These are phyloP conservation scores for Ophiostoma angusticollis DNA, from an alignment of 2,329 filamentous ascomycete genomes.

Conservation along the genomic window DNA sequence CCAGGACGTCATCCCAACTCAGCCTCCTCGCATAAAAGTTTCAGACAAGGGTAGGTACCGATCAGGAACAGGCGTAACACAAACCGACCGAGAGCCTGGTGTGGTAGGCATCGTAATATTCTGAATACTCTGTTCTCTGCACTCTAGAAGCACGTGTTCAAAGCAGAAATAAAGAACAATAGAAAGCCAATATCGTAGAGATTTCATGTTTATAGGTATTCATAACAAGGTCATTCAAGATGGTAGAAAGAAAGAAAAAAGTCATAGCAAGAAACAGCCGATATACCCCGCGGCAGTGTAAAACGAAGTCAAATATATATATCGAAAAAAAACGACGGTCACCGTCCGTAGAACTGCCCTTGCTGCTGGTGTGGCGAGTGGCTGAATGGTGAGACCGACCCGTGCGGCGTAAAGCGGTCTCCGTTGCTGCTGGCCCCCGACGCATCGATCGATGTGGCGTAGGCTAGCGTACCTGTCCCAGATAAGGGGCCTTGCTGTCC, in stretches of 20 bases:
- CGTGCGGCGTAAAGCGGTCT: slow-evolving; percentile 26
- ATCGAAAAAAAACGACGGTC: background rate
- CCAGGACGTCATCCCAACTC: slow-evolving; percentile 5
- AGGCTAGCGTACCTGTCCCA: slow-evolving; percentile 19
- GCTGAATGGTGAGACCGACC: slow-evolving; percentile 30
- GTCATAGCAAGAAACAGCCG: background rate
- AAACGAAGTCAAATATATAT: slow-evolving; percentile 5
- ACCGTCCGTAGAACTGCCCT: slow-evolving; percentile 14
- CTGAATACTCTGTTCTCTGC: too few species aligned
- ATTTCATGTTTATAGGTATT: too few species aligned
- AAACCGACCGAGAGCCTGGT: too few species aligned
- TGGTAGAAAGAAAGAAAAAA: too few species aligned
- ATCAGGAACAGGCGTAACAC: too few species aligned
- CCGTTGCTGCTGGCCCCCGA: slow-evolving; percentile 18
- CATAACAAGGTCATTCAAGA: too few species aligned
- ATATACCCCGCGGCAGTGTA: too few species aligned
- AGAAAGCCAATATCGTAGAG: background rate
- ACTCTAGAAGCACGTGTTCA: too few species aligned
- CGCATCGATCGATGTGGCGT: slow-evolving; percentile 21
- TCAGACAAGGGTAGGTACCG: background rate
- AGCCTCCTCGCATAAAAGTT: slow-evolving; percentile 1
- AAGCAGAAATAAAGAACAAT: background rate
- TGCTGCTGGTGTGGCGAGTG: slow-evolving; percentile 29
- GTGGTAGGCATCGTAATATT: too few species aligned
- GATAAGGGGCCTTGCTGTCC: slow-evolving; percentile 23